A percentile compares a stretch with the other conserved stretches of the same genome.
Evolutionary conservation across 2,329 filamentous ascomycete genomes (phyloP).

Genomic region (Sporothrix protearum): DNA sequence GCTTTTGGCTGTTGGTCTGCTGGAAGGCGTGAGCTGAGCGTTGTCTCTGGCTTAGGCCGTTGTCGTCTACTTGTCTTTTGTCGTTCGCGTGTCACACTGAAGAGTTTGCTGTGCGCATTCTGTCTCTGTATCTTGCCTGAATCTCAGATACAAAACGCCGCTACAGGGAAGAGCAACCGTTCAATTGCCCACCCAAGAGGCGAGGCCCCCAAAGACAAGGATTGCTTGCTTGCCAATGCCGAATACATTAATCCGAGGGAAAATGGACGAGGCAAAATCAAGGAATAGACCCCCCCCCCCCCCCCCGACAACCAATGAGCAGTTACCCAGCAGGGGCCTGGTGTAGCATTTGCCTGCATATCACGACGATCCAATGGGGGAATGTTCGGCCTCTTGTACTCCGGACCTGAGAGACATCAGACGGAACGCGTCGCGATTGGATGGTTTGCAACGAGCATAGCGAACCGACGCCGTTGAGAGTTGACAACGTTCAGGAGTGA

Average conservation of each 20-base stretch:
- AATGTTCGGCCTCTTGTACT: neutral
- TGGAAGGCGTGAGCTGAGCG: neutral
- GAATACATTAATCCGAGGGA: neutral
- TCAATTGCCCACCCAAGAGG: neutral
- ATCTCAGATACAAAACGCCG: neutral
- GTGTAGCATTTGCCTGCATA: neutral
- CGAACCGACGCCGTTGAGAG: neutral
- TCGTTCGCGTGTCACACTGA: neutral
- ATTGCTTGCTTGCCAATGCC: neutral
- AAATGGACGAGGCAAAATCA: neutral
- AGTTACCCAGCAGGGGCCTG: neutral
- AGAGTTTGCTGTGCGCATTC: neutral
- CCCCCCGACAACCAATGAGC: neutral
- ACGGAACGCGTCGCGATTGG: neutral
- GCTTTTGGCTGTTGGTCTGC: neutral
- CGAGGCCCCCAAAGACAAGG: neutral
- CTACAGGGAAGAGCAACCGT: neutral
- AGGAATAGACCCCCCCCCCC: too few relatives aligned
- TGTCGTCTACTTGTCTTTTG: neutral
- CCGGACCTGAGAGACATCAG: neutral
- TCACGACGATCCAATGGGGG: neutral
- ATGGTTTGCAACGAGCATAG: neutral
- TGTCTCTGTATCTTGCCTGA: neutral
- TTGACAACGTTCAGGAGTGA: neutral
- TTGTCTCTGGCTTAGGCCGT: neutral